Base-by-base conservation (phyloP, 768 basidiomycete genomes). In the Pulveroboletus sp. region DNA sequence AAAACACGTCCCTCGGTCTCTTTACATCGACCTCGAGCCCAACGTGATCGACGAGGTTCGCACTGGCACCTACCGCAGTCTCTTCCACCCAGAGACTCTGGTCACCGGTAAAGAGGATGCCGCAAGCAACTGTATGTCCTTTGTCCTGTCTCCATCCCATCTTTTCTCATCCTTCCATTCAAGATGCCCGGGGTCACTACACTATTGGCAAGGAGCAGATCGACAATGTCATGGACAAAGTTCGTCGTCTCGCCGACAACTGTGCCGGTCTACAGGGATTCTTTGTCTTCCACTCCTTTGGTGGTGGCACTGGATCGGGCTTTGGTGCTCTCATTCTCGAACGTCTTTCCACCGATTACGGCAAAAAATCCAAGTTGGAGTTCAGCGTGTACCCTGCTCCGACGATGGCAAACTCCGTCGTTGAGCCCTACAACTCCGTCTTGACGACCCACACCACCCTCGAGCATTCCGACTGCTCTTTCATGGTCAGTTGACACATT, bases 251-350 rank as follows among this genome's bases (percentile, higher is more conserved):
- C 45, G 87, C 95, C 48, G 95, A 99, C 71, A 94, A 94, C 77
- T 97, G 95, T 76, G 79, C 81, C 47, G 95, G 95, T 62, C 85
- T 98, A 23, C 95, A 98, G 71, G 95, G 95, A 54, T 99, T 98
- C 80, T 98, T 98, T 68, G 93, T 96, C 61, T 98, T 98, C 85
- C 95, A 97, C 78, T 99, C 95, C 42, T 98, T 99, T 70, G 95
- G 95, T 70, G 95, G 95, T 65, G 95, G 95, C 72, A 98, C 95
- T 55, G 95, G 95, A 55, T 99, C 95, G 50, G 95, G 95, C 57
- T 95, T 99, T 67, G 95, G 95, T 63, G 93, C 95, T 44, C 82
- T 98, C 58, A 81, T 98, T 45, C 83, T 99, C 51, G 95, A 98
- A 74, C 85, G 89, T 58, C 83, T 99, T 45, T 94, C 94, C 16